These are phyloP conservation scores for Ormosia semicastrata DNA, from an alignment of 306 rosid genomes.

Conservation along the genomic window DNA sequence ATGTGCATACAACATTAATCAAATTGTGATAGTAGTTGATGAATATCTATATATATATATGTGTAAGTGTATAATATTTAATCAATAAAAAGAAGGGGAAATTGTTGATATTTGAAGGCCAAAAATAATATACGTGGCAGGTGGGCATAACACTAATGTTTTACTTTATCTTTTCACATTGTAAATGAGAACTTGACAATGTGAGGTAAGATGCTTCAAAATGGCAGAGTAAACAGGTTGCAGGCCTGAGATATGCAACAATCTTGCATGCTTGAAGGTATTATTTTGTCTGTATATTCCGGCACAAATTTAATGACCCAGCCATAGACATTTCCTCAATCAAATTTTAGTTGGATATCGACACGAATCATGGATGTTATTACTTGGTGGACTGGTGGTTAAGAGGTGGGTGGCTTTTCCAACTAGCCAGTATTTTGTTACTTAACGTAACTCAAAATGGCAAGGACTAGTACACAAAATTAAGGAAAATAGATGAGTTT, in stretches of 20 bases:
- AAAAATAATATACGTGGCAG: constrained; percentile 18
- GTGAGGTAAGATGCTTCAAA: constrained; percentile 10
- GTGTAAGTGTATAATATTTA: not conserved
- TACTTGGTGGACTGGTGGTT: not conserved
- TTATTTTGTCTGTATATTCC: constrained; percentile 18
- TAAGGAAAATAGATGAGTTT: not conserved
- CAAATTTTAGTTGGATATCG: not conserved
- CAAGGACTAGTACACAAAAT: not conserved
- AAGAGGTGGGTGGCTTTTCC: not conserved
- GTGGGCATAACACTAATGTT: constrained; percentile 5
- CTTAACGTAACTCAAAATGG: not conserved
- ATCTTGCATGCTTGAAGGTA: not conserved
- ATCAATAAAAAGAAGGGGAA: not conserved
- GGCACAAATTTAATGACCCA: constrained; percentile 24
- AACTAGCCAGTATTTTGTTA: not conserved
- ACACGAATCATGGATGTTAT: not conserved
- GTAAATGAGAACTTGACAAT: not conserved
- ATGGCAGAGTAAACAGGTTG: constrained; percentile 3
- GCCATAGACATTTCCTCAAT: constrained; percentile 14
- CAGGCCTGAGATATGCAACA: not conserved
- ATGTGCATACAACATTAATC: no score
- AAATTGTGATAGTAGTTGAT: not conserved
- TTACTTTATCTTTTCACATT: not conserved
- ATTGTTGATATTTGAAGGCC: not conserved
- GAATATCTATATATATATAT: not conserved